Percentiles rank a stretch among this genome's conserved stretches.
Conservation (phyloP, 2,329 filamentous ascomycete genomes). For the Colletotrichum sublineola region DNA sequence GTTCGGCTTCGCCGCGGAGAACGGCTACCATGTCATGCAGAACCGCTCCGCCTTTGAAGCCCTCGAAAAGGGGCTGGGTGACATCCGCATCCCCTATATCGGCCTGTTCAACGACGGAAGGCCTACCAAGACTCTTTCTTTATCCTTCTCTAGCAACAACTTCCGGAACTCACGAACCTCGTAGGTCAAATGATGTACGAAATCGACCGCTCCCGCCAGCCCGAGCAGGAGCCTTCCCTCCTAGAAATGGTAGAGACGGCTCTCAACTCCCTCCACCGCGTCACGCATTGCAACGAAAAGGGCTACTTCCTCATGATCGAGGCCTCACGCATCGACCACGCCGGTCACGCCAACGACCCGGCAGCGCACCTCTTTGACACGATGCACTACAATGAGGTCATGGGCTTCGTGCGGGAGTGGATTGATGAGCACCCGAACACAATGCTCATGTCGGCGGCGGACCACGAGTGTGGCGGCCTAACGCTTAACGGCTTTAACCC, state of each 20-base stretch:
- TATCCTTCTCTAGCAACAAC: not conserved
- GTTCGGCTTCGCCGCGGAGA: conserved; percentile 50
- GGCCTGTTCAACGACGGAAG: conserved; percentile 54
- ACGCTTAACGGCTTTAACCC: conserved; percentile 55
- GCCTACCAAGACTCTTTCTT: not conserved
- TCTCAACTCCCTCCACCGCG: conserved; percentile 53
- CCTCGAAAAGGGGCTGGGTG: conserved; percentile 46
- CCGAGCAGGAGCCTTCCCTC: conserved; percentile 54
- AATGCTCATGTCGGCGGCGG: conserved; percentile 55
- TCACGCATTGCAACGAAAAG: conserved; percentile 49
- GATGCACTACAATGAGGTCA: conserved; percentile 56
- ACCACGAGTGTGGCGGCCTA: conserved; percentile 57
- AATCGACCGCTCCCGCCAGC: conserved; percentile 49
- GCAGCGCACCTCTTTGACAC: conserved; percentile 63
- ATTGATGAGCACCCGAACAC: conserved; percentile 56
- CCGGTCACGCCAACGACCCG: conserved; percentile 65
- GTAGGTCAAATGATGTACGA: conserved; percentile 51
- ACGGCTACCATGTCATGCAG: conserved; percentile 54
- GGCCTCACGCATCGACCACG: conserved; percentile 54
- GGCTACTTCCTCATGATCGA: conserved; percentile 58
- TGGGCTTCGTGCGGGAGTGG: conserved; percentile 54
- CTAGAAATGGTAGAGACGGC: conserved; percentile 56
- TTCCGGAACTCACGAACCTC: not conserved
- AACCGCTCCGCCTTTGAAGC: conserved; percentile 53
- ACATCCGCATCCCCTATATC: conserved; percentile 52